These are phyloP conservation scores for Pythium phragmitis DNA, from an alignment of 352 stramenopile species.

Conservation along the genomic window DNA sequence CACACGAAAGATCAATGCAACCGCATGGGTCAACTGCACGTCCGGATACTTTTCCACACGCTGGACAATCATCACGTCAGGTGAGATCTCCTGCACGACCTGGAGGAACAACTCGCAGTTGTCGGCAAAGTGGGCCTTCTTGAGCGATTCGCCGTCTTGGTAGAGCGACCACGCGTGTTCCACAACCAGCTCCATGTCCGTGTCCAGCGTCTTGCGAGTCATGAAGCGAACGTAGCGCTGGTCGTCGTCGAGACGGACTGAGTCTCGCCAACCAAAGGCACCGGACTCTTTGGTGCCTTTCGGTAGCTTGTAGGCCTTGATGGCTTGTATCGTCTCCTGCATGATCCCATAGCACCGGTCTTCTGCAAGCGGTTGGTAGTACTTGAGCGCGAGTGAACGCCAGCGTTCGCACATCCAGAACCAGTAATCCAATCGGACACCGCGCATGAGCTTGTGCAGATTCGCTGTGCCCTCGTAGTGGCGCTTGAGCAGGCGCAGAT, in stretches of 20 bases:
- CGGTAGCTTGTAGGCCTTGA: neutral
- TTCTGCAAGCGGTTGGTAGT: neutral
- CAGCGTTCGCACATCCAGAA: conserved; percentile 10
- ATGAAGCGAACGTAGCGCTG: neutral
- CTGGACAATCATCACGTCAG: conserved; percentile 16
- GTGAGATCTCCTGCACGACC: conserved; percentile 14
- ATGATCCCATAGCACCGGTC: neutral
- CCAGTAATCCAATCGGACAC: conserved; percentile 1
- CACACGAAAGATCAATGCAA: conserved; percentile 14
- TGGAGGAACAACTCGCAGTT: conserved; percentile 11
- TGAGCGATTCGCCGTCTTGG: neutral
- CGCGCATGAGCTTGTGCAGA: conserved; percentile 4
- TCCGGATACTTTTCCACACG: conserved; percentile 12
- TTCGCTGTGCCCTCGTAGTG: neutral
- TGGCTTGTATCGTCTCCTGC: neutral
- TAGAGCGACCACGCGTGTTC: conserved; percentile 8
- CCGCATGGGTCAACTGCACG: conserved; percentile 8
- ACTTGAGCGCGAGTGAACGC: too few species aligned
- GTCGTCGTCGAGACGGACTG: neutral
- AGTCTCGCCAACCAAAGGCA: conserved; percentile 6
- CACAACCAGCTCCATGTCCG: conserved; percentile 1
- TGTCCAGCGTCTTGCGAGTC: neutral
- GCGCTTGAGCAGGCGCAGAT: neutral
- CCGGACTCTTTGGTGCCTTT: too few species aligned
- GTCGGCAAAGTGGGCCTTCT: neutral